Evolutionary conservation across 73 alveolate species (phyloP).

Genomic region (Tetrahymena elliotti): DNA sequence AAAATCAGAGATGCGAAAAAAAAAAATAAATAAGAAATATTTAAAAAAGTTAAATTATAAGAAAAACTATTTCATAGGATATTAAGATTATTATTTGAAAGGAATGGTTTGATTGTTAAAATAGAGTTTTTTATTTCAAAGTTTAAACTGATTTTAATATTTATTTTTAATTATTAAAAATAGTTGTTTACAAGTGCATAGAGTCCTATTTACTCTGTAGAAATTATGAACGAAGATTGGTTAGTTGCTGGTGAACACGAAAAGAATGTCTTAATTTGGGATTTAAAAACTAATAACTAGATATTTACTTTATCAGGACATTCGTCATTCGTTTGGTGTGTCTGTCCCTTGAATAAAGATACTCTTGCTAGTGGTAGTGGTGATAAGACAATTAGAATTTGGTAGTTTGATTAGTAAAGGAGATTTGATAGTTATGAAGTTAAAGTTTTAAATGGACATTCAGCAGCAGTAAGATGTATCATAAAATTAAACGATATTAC

Average conservation of each 20-base stretch:
- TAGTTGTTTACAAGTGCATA: neutral
- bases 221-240: neutral
- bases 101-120: no score
- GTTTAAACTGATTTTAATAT: no score
- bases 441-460: neutral
- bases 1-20: no score
- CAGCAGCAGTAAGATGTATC: neutral
- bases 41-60: no score
- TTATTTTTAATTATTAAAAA: neutral
- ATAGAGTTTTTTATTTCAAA: no score
- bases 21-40: no score
- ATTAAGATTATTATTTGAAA: no score
- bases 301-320: neutral
- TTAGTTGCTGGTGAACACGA: neutral
- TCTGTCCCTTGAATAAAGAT: neutral
- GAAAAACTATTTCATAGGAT: no score
- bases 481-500: neutral
- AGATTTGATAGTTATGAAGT: neutral
- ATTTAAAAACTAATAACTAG: neutral
- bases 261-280: neutral
- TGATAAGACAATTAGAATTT: slow-evolving; percentile 1
- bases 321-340: neutral
- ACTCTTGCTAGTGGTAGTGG: neutral
- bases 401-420: neutral
- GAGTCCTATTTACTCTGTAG: neutral